Evolutionary conservation across 1,284 basidiomycete genomes (phyloP).

Genomic region (Sanghuangporus baumii): DNA sequence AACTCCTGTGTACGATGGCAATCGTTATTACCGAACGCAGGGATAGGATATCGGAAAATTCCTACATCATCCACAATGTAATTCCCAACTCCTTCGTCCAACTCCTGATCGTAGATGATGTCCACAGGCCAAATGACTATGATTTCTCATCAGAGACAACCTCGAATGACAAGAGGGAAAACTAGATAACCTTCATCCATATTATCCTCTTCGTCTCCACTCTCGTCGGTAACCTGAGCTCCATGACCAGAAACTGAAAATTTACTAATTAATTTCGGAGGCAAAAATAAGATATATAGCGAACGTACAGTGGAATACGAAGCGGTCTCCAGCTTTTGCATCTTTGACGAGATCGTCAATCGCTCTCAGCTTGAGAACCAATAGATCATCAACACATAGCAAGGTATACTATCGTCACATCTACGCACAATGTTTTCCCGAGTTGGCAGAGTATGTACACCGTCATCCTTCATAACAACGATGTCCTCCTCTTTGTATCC

Average conservation of each 20-base stretch:
- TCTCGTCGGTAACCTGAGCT: conserved; percentile 9
- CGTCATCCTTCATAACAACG: conserved; percentile 17
- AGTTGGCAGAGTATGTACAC: conserved; percentile 14
- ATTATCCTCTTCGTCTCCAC: conserved; percentile 17
- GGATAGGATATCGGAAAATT: background rate
- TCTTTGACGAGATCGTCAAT: conserved; percentile 16
- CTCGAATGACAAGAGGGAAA: background rate
- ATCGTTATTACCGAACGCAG: background rate
- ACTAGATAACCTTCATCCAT: conserved; percentile 17
- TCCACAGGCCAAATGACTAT: conserved; percentile 15
- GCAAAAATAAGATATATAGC: background rate
- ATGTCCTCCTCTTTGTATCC: conserved; percentile 13
- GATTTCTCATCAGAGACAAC: background rate
- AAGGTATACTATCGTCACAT: background rate
- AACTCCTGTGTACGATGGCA: conserved; percentile 5
- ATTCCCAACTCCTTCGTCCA: conserved; percentile 1
- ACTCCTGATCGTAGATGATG: conserved; percentile 1
- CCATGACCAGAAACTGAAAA: conserved; percentile 18
- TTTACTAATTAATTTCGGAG: background rate
- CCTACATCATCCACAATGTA: conserved; percentile 18
- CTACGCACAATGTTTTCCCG: conserved; percentile 17
- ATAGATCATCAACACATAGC: background rate
- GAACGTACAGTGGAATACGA: conserved; percentile 20
- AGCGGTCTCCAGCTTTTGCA: conserved; percentile 18
- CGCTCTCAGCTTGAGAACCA: conserved; percentile 13